Base-by-base conservation (phyloP, 1,284 basidiomycete species). In the Afroboletus lepidellus region DNA sequence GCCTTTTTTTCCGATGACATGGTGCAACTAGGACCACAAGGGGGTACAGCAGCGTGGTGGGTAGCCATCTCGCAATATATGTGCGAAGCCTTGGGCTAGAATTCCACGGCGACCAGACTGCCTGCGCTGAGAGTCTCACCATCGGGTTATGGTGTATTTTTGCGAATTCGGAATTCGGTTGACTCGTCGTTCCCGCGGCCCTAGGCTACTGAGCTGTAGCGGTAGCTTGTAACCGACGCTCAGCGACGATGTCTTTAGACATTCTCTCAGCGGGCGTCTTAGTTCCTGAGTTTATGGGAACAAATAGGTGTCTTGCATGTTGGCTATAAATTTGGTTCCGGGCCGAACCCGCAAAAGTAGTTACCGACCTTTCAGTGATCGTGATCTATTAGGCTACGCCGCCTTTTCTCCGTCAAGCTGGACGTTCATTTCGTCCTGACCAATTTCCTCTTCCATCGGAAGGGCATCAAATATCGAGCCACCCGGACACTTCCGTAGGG, bases 381-480 rank as follows among this genome's bases (percentile, higher is more conserved):
- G 8, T 38, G 37, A 24, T 38, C n/a, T n/a, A n/a, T n/a, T n/a
- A 8, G 23, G 15, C 18, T 42, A 42, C 41, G n/a, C n/a, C 8
- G 29, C 29, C 41, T 30, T 42, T 13, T 21, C 20, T 32, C 25
- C 29, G 13, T 12, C 12, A 8, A 20, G 41, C 25, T 8, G 27
- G 3, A 29, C n/a, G 5, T 46, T 33, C 27, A 13, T 46, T 21
- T 5, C 41, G 30, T 42, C 24, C 27, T 9, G 23, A 8, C 56
- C 67, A 27, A 66, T 34, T 5, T 59, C 59, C 43, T 69, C 67
- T 38, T 73, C 71, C 50, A 68, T 60, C 41, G 72, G 72, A 8
- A 76, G 72, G 1, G 76, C 69, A 30, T 76, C 73, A 55, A 81
- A 83, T 6, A 83, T 74, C 3, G 63, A 61, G 8, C 77, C 74